Conservation (phyloP, 1,284 basidiomycete species). For the Pterula multifida region DNA sequence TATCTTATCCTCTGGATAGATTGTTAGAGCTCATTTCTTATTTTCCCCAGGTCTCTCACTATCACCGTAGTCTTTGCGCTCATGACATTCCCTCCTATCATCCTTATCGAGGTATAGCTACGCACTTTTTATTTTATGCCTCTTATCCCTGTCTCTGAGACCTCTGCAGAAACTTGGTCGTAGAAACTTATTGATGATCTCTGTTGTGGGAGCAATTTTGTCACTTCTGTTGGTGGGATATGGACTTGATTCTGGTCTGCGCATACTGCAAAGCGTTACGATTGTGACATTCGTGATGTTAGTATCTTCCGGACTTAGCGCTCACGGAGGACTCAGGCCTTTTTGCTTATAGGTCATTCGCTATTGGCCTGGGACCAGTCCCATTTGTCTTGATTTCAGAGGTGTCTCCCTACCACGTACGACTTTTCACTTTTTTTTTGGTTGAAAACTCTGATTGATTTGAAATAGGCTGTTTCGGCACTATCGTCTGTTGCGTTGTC, state of each 20-base stretch:
- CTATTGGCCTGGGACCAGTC: slow-evolving; percentile 82
- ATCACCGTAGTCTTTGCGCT: slow-evolving; percentile 73
- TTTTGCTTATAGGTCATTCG: slow-evolving; percentile 56
- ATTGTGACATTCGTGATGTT: slow-evolving; percentile 80
- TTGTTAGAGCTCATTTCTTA: no score
- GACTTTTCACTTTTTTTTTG: slow-evolving; percentile 16
- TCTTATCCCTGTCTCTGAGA: slow-evolving; percentile 2
- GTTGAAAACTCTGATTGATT: slow-evolving; percentile 7
- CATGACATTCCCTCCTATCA: slow-evolving; percentile 59
- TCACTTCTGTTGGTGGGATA: slow-evolving; percentile 63
- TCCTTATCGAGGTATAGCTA: slow-evolving; percentile 66
- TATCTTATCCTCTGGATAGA: no score
- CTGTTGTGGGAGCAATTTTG: slow-evolving; percentile 49
- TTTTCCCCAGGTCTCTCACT: slow-evolving; percentile 36
- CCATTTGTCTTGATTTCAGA: slow-evolving; percentile 93
- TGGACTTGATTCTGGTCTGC: slow-evolving; percentile 53
- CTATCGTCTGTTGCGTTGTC: slow-evolving; percentile 77
- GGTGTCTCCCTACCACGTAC: slow-evolving; percentile 67
- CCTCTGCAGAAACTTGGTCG: slow-evolving; percentile 48
- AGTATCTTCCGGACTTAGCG: no score
- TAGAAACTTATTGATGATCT: slow-evolving; percentile 42
- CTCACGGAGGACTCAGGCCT: no score
- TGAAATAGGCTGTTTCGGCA: slow-evolving; percentile 63
- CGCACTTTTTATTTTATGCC: neutral
- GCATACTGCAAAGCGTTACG: slow-evolving; percentile 57